These are phyloP conservation scores for Cladobotryum mycophilum DNA, from an alignment of 2,329 filamentous ascomycete genomes.

Conservation along the genomic window DNA sequence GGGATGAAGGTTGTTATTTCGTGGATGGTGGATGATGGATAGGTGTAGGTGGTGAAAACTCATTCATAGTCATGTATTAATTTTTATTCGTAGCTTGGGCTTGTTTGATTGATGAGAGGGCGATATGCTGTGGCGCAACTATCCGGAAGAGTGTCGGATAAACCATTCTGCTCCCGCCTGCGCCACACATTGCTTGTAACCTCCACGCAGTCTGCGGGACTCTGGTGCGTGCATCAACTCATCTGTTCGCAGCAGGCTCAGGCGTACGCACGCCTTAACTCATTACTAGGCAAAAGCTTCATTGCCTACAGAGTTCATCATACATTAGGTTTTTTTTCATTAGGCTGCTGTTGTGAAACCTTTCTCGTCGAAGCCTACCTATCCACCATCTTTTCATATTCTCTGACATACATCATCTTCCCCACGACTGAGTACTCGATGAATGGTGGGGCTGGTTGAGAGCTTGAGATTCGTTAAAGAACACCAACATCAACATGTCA, in stretches of 20 bases:
- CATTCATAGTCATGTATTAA: no score
- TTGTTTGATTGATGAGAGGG: no score
- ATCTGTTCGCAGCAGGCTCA: background rate
- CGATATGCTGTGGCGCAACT: background rate
- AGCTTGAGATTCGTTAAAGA: background rate
- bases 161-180: background rate
- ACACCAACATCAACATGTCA: slow-evolving; percentile 42
- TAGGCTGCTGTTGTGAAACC: background rate
- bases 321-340: no score
- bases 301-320: no score
- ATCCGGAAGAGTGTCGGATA: background rate
- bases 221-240: background rate
- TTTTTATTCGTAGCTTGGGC: no score
- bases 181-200: no score
- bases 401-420: background rate
- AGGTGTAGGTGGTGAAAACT: no score
- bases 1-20: no score
- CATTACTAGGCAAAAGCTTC: no score
- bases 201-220: no score
- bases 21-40: no score
- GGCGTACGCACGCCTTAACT: no score
- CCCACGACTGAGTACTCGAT: background rate
- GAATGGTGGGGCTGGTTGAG: background rate
- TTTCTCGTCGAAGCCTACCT: background rate
- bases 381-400: background rate